Evolutionary conservation across 805 yeast species (phyloP).

Genomic region (Saccharomycopsis guyanensis): DNA sequence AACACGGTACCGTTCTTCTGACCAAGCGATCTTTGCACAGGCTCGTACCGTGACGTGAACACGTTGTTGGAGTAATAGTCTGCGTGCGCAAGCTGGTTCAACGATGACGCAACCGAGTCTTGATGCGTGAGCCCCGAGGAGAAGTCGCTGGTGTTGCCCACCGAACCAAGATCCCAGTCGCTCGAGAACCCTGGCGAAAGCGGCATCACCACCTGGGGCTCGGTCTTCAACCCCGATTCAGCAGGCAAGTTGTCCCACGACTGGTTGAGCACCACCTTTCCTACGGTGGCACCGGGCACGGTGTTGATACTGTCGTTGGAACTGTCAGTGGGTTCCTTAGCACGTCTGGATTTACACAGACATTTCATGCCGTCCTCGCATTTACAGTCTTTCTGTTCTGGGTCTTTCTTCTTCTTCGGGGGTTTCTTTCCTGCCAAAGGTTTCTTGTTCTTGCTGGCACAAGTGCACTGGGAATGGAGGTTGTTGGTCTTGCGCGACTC

Average conservation of each 20-base stretch:
- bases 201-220: neutral
- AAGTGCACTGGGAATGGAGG: conserved; percentile 60
- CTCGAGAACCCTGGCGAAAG: conserved; percentile 17
- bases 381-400: conserved; percentile 30
- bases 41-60: conserved; percentile 12
- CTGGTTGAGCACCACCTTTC: neutral
- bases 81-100: conserved; percentile 21
- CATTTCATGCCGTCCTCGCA: conserved; percentile 26
- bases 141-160: conserved; percentile 4
- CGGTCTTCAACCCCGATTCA: neutral
- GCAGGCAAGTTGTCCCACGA: conserved; percentile 5
- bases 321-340: neutral
- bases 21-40: conserved; percentile 4
- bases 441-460: conserved; percentile 48
- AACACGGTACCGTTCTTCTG: conserved; percentile 2
- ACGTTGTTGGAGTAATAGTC: conserved; percentile 16
- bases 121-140: conserved; percentile 13
- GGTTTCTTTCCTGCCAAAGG: conserved; percentile 24
- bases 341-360: conserved; percentile 17
- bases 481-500: conserved; percentile 62
- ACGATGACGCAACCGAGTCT: conserved; percentile 18
- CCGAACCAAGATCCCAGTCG: conserved; percentile 20
- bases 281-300: neutral
- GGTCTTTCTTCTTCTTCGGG: conserved; percentile 20
- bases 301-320: neutral